Evolutionary conservation across 306 rosid species (phyloP).

Genomic region (Dicorynia guianensis): DNA sequence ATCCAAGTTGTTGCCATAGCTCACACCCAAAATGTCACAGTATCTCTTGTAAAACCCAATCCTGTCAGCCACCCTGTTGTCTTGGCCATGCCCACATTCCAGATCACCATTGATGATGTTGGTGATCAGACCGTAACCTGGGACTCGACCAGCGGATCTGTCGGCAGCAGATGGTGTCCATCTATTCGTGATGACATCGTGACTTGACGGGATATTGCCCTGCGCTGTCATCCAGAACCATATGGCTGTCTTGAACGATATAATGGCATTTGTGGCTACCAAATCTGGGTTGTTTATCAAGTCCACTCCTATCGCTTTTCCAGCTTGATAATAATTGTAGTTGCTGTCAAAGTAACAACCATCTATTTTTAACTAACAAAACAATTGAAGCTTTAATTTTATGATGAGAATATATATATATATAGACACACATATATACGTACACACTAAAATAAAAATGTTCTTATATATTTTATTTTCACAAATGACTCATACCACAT

Average conservation of each 20-base stretch:
- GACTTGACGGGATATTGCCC: constrained; percentile 72
- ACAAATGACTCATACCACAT: no score
- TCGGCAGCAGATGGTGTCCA: constrained; percentile 66
- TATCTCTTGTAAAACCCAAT: constrained; percentile 45
- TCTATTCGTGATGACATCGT: constrained; percentile 55
- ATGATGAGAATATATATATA: no score
- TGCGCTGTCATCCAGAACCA: constrained; percentile 91
- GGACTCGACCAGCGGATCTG: constrained; percentile 36
- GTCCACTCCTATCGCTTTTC: constrained; percentile 45
- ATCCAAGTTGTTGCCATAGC: constrained; percentile 48
- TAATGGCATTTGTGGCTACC: constrained; percentile 52
- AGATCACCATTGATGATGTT: constrained; percentile 47
- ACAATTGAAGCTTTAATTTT: no score
- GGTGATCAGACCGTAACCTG: constrained; percentile 52
- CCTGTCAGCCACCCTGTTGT: constrained; percentile 25
- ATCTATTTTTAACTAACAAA: no score
- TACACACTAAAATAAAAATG: no score
- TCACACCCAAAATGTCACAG: constrained; percentile 45
- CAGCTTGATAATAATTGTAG: constrained; percentile 67
- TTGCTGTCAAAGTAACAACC: no score
- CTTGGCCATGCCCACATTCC: constrained; percentile 45
- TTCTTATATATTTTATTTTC: no score
- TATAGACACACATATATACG: no score
- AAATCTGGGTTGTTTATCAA: constrained; percentile 60
- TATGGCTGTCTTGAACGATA: constrained; percentile 69